Evolutionary conservation across 2,329 filamentous ascomycete species (phyloP).

Genomic region (Ascochyta fabae): DNA sequence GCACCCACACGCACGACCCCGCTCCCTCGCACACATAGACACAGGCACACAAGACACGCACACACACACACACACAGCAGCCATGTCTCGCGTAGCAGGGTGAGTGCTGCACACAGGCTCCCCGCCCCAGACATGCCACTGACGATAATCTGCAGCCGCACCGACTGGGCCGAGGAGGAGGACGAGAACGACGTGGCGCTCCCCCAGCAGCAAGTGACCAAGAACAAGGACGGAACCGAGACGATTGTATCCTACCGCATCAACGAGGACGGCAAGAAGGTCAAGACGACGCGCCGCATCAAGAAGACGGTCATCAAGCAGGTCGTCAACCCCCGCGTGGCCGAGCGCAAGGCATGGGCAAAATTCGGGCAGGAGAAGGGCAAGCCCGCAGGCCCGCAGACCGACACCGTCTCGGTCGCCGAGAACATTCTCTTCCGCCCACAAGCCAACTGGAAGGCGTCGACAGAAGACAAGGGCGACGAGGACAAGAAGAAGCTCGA

Average conservation of each 20-base stretch:
- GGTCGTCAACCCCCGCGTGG: slow-evolving; percentile 94
- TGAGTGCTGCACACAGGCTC: slow-evolving; percentile 19
- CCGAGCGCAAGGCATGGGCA: slow-evolving; percentile 88
- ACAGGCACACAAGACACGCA: slow-evolving; percentile 1
- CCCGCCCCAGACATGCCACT: slow-evolving; percentile 6
- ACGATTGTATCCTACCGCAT: slow-evolving; percentile 88
- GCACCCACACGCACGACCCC: slow-evolving; percentile 5
- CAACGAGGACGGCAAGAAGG: slow-evolving; percentile 93
- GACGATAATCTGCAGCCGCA: slow-evolving; percentile 53
- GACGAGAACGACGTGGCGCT: slow-evolving; percentile 90
- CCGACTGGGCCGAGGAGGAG: slow-evolving; percentile 91
- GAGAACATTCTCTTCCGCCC: slow-evolving; percentile 99
- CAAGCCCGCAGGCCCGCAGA: slow-evolving; percentile 79
- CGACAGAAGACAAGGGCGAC: slow-evolving; percentile 77
- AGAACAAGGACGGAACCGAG: slow-evolving; percentile 98
- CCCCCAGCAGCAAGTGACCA: slow-evolving; percentile 84
- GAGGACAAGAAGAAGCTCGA: slow-evolving; percentile 72
- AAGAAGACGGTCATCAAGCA: slow-evolving; percentile 90
- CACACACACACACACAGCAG: slow-evolving; percentile 18
- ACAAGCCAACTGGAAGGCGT: slow-evolving; percentile 90
- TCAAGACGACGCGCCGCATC: slow-evolving; percentile 96
- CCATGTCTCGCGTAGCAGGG: slow-evolving; percentile 50
- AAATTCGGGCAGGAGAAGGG: slow-evolving; percentile 94
- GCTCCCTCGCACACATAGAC: too few species aligned
- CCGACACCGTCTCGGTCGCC: slow-evolving; percentile 89